Evolutionary conservation across 805 yeast genomes (phyloP).

Genomic region (Candida berthetii): DNA sequence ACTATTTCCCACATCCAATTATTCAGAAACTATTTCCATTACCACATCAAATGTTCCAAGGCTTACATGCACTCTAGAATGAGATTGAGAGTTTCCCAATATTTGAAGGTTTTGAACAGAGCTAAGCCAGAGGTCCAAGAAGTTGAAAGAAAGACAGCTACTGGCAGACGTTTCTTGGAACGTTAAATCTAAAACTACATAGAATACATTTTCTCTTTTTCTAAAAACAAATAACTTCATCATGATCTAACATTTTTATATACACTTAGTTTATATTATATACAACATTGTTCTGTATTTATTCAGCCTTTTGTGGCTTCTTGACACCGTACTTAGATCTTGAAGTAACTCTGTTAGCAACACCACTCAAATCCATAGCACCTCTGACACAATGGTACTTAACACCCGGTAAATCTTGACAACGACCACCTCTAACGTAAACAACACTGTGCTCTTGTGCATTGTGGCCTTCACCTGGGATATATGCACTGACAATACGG

Average conservation of each 20-base stretch:
- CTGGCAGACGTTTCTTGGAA: conserved; percentile 22
- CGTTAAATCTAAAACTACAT: too few species aligned
- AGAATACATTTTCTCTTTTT: conserved; percentile 1
- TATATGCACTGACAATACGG: conserved; percentile 81
- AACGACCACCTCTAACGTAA: conserved; percentile 95
- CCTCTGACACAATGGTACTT: conserved; percentile 94
- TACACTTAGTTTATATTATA: conserved; percentile 5
- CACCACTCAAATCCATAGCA: conserved; percentile 88
- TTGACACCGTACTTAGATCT: conserved; percentile 94
- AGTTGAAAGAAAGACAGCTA: conserved; percentile 31
- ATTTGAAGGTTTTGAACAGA: conserved; percentile 90
- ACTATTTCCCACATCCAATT: conserved; percentile 88
- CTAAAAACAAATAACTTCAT: neutral
- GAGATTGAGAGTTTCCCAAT: conserved; percentile 93
- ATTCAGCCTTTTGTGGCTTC: conserved; percentile 50
- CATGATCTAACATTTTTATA: conserved; percentile 1
- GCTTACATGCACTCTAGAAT: conserved; percentile 98
- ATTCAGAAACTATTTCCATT: conserved; percentile 96
- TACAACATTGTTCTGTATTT: neutral
- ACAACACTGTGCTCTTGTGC: conserved; percentile 98
- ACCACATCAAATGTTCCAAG: conserved; percentile 96
- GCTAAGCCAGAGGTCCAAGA: conserved; percentile 92
- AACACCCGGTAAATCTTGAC: conserved; percentile 97
- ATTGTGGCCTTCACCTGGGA: conserved; percentile 98
- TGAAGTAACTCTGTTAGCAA: conserved; percentile 84